These are phyloP conservation scores for Diaporthe nobilis DNA, from an alignment of 2,329 filamentous ascomycete genomes.

Conservation along the genomic window DNA sequence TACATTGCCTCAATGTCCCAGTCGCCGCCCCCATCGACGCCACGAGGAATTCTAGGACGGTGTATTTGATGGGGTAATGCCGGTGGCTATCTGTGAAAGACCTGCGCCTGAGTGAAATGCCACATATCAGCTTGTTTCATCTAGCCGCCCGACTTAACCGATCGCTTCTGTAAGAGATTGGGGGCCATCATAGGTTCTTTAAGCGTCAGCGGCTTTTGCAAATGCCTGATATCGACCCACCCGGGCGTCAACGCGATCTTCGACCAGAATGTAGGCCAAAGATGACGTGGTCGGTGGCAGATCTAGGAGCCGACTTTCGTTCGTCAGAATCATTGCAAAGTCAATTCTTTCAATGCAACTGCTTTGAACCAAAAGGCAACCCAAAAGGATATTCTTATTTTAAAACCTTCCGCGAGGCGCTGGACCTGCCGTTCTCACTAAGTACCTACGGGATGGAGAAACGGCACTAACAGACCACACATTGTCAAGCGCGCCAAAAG, in stretches of 20 bases:
- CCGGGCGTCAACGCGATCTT: background rate
- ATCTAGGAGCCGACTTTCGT: background rate
- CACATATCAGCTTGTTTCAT: background rate
- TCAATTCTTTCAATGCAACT: background rate
- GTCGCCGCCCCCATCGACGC: background rate
- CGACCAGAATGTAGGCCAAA: background rate
- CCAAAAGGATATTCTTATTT: too few relatives aligned
- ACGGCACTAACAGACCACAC: background rate
- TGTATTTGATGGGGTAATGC: background rate
- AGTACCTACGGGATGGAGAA: background rate
- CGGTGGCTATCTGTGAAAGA: background rate
- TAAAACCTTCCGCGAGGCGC: background rate
- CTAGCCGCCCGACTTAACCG: background rate
- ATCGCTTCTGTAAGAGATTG: background rate
- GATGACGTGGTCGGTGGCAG: background rate
- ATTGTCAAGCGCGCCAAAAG: background rate
- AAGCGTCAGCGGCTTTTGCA: too few relatives aligned
- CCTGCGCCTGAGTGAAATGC: too few relatives aligned
- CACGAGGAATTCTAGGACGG: background rate
- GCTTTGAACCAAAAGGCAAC: background rate
- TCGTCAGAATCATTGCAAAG: background rate
- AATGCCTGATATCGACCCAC: too few relatives aligned
- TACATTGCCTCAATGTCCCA: background rate
- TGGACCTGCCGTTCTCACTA: background rate
- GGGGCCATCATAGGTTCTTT: background rate